These are phyloP conservation scores for Kalaharituber pfeilii DNA, from an alignment of 2,329 filamentous ascomycete species.

Conservation along the genomic window DNA sequence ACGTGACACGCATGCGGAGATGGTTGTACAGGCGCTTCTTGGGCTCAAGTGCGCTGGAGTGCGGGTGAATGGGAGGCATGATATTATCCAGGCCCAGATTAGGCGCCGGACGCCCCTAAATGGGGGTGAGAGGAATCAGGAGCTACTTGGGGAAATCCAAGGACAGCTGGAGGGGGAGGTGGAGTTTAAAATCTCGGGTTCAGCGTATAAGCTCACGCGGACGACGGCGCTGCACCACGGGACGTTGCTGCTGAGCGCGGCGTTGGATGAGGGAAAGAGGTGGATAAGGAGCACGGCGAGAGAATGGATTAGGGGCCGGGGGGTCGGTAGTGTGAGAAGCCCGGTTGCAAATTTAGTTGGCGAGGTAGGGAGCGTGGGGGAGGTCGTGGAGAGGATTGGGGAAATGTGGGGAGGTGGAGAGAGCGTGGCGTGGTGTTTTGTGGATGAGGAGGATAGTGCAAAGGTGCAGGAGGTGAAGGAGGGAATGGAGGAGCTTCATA, in stretches of 20 bases:
- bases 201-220: conserved; percentile 81
- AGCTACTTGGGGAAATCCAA: background rate
- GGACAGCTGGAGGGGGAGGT: conserved; percentile 1
- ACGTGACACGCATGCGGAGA: conserved; percentile 78
- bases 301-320: conserved; percentile 58
- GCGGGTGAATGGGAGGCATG: conserved; percentile 75
- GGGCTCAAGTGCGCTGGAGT: conserved; percentile 41
- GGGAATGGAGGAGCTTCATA: conserved; percentile 47
- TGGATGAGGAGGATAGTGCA: conserved; percentile 36
- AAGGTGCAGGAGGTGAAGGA: conserved; percentile 39
- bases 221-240: conserved; percentile 76
- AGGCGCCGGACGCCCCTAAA: no score
- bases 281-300: conserved; percentile 65
- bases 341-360: conserved; percentile 62
- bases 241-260: conserved; percentile 65
- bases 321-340: conserved; percentile 81
- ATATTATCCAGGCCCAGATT: conserved; percentile 50
- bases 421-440: conserved; percentile 26
- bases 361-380: conserved; percentile 32
- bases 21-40: conserved; percentile 72
- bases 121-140: no score
- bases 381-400: conserved; percentile 31
- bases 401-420: conserved; percentile 36
- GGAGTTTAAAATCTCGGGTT: conserved; percentile 62
- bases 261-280: conserved; percentile 49